Evolutionary conservation across 129 eudicot genomes (phyloP).

Genomic region (Apium graveolens): DNA sequence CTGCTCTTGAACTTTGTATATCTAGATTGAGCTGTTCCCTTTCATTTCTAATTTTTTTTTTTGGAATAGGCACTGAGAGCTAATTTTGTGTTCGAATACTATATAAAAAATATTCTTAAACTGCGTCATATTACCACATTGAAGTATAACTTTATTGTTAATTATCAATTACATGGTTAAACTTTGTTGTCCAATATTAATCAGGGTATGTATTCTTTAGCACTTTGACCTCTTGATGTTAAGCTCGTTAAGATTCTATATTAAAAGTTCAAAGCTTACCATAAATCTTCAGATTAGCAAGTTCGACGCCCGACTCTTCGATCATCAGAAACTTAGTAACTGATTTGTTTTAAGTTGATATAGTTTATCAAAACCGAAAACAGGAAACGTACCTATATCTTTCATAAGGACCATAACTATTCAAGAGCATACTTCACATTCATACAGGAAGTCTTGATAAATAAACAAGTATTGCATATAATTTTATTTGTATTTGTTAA

Average conservation of each 20-base stretch:
- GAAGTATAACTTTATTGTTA: too few species aligned
- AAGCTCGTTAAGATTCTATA: too few species aligned
- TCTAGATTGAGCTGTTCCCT: neutral
- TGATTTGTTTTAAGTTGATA: neutral
- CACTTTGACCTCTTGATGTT: too few species aligned
- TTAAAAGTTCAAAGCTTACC: too few species aligned
- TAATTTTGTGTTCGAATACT: too few species aligned
- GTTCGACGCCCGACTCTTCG: neutral
- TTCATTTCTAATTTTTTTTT: neutral
- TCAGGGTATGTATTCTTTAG: too few species aligned
- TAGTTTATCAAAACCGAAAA: neutral
- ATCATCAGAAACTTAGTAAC: neutral
- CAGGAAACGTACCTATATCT: neutral
- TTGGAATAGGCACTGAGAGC: neutral
- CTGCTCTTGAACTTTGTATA: neutral
- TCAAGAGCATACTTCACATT: neutral
- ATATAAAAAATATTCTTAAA: too few species aligned
- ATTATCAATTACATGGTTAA: too few species aligned
- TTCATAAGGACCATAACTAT: too few species aligned
- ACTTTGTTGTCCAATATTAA: neutral
- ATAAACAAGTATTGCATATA: neutral
- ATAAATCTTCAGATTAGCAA: too few species aligned
- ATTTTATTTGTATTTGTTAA: too few species aligned
- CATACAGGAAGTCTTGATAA: neutral
- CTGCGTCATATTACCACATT: too few species aligned